Evolutionary conservation across 495 filamentous ascomycete species (phyloP).

Genomic region (Penicillium canariense): DNA sequence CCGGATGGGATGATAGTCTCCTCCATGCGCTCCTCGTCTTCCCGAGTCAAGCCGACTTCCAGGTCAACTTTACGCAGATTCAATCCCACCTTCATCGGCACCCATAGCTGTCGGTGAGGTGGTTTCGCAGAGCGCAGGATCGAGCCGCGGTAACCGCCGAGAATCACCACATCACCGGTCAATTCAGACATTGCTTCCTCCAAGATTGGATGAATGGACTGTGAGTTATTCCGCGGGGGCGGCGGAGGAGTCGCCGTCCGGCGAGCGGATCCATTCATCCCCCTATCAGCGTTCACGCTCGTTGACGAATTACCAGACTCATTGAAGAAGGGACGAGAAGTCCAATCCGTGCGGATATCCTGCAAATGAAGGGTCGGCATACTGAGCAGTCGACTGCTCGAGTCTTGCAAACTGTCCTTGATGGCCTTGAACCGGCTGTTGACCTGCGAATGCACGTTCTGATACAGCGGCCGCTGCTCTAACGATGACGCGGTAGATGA

Average conservation of each 20-base stretch:
- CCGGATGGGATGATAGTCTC: constrained; percentile 77
- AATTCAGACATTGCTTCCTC: constrained; percentile 66
- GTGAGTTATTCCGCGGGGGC: constrained; percentile 32
- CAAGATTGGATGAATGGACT: constrained; percentile 48
- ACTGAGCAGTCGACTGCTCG: constrained; percentile 68
- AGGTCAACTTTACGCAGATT: constrained; percentile 91
- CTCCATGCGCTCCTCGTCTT: constrained; percentile 84
- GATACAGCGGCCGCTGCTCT: constrained; percentile 82
- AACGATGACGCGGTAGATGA: constrained; percentile 77
- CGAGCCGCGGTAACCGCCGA: constrained; percentile 91
- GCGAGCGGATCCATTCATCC: constrained; percentile 7
- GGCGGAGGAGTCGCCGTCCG: constrained; percentile 15
- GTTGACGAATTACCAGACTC: too few relatives aligned
- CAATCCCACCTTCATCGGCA: constrained; percentile 89
- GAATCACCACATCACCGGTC: constrained; percentile 80
- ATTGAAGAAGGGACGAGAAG: constrained; percentile 30
- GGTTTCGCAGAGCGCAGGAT: constrained; percentile 81
- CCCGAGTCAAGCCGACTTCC: constrained; percentile 77
- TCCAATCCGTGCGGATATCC: constrained; percentile 47
- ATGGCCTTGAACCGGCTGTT: constrained; percentile 91
- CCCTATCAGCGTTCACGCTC: constrained; percentile 5
- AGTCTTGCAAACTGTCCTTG: constrained; percentile 79
- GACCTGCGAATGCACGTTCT: constrained; percentile 69
- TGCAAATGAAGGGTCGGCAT: constrained; percentile 55
- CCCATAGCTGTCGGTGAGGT: constrained; percentile 82